Percentiles rank a stretch among this genome's conserved stretches.
phyloP scores from a whole-genome alignment of 2,329 filamentous ascomycete genomes.

The Aschersonia sp. region DNA sequence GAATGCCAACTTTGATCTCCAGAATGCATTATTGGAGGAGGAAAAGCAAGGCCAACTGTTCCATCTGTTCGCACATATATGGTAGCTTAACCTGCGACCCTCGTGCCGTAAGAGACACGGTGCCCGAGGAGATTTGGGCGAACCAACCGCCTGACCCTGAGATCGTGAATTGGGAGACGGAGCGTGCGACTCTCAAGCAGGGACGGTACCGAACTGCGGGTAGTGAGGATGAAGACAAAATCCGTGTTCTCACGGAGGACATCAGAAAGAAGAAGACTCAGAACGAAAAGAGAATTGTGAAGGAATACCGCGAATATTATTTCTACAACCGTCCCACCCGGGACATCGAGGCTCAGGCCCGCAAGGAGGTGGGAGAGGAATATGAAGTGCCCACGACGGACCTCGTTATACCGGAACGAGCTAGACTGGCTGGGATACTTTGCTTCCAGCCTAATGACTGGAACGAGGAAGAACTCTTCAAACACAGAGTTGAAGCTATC shows the following conservation, averaged over 20 bases:
- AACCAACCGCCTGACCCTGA: slow-evolving; percentile 10
- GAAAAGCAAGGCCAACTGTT: slow-evolving; percentile 6
- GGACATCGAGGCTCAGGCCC: slow-evolving; percentile 12
- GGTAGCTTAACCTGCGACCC: slow-evolving; percentile 14
- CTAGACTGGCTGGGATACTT: slow-evolving; percentile 7
- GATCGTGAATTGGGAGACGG: slow-evolving; percentile 10
- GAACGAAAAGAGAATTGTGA: slow-evolving; percentile 6
- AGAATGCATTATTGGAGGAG: slow-evolving; percentile 13
- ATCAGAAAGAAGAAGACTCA: slow-evolving; percentile 10
- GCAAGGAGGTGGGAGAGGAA: slow-evolving; percentile 7
- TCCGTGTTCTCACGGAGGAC: slow-evolving; percentile 8
- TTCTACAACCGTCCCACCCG: slow-evolving; percentile 12
- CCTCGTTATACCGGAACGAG: slow-evolving; percentile 8
- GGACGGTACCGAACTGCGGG: slow-evolving; percentile 11
- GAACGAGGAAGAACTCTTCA: slow-evolving; percentile 5
- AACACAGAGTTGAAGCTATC: slow-evolving; percentile 6
- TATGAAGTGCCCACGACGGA: slow-evolving; percentile 8
- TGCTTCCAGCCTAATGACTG: slow-evolving; percentile 6
- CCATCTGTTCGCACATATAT: slow-evolving; percentile 6
- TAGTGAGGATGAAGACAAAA: slow-evolving; percentile 9
- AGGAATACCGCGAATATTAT: slow-evolving; percentile 13
- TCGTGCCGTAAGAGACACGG: slow-evolving; percentile 12
- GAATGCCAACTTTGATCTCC: slow-evolving; percentile 13
- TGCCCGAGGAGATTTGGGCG: slow-evolving; percentile 14
- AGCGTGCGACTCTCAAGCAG: slow-evolving; percentile 10